Conservation (phyloP, 371 early-diverging fungal genomes). For the Mucor circinelloides region DNA sequence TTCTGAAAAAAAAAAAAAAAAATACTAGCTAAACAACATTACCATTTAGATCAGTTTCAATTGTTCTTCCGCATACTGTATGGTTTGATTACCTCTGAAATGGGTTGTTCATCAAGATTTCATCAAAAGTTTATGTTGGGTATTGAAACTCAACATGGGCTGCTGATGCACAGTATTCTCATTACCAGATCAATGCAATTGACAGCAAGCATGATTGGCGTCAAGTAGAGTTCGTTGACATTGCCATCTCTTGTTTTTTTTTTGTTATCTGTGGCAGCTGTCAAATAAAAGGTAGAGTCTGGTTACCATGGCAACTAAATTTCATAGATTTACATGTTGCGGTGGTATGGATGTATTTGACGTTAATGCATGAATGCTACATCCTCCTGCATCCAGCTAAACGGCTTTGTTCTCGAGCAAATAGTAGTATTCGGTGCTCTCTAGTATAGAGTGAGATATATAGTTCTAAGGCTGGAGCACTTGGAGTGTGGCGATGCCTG, state of each 20-base stretch:
- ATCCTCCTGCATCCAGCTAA: background rate
- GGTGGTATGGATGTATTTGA: background rate
- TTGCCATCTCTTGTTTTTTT: no score
- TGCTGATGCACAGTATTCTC: no score
- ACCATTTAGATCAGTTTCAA: background rate
- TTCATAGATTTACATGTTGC: background rate
- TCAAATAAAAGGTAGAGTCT: background rate
- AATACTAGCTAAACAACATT: background rate
- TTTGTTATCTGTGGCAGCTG: background rate
- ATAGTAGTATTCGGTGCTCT: background rate
- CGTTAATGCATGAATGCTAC: background rate
- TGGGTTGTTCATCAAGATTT: background rate
- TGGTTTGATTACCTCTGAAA: background rate
- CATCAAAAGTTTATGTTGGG: background rate
- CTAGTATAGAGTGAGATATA: background rate
- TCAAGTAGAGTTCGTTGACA: background rate
- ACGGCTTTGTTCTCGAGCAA: background rate
- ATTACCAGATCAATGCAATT: no score
- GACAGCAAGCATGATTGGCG: no score
- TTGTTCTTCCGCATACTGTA: background rate
- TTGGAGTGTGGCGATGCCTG: background rate
- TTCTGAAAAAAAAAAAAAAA: no score
- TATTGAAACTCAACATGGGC: background rate
- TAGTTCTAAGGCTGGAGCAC: background rate
- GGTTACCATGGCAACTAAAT: background rate